Percentiles rank a stretch among this genome's conserved stretches.
Evolutionary conservation across 2,329 filamentous ascomycete species (phyloP).

Genomic region (Purpureocillium lavendulum): DNA sequence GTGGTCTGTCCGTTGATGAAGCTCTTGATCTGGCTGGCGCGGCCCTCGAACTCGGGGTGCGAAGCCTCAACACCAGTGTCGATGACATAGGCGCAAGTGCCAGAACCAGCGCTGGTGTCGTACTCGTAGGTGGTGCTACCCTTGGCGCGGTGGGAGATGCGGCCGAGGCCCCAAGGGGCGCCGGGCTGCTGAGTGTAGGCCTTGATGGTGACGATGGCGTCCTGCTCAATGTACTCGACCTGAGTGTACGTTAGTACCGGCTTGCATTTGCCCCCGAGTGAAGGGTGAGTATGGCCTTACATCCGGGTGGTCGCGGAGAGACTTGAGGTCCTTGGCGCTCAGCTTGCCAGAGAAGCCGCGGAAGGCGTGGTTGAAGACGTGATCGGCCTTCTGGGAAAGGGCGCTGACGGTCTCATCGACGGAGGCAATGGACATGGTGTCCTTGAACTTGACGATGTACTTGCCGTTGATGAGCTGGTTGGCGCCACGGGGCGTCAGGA

Average conservation of each 20-base stretch:
- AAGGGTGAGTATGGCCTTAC: neutral
- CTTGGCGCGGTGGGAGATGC: slow-evolving; percentile 11
- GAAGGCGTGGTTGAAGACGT: neutral
- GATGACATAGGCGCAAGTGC: slow-evolving; percentile 3
- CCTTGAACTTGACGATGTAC: slow-evolving; percentile 4
- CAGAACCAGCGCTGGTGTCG: slow-evolving; percentile 17
- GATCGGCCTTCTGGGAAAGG: slow-evolving; percentile 1
- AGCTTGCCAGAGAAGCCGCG: slow-evolving; percentile 1
- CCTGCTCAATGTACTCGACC: slow-evolving; percentile 23
- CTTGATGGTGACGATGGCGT: slow-evolving; percentile 14
- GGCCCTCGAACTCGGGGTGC: slow-evolving; percentile 21
- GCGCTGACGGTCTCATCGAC: neutral
- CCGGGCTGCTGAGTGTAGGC: slow-evolving; percentile 13
- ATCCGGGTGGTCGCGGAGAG: slow-evolving; percentile 1
- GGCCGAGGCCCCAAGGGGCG: slow-evolving; percentile 15
- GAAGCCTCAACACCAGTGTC: slow-evolving; percentile 2
- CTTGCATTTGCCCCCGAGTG: neutral
- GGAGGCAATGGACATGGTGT: neutral
- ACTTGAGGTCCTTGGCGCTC: neutral
- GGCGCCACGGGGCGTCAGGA: neutral
- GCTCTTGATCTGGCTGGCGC: slow-evolving; percentile 12
- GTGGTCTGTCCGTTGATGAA: slow-evolving; percentile 2
- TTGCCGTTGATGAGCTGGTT: neutral
- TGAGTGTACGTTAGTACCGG: neutral
- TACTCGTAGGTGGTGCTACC: slow-evolving; percentile 19